phyloP scores from a whole-genome alignment of 23 red algal genomes.

The Gracilariopsis chorda region DNA sequence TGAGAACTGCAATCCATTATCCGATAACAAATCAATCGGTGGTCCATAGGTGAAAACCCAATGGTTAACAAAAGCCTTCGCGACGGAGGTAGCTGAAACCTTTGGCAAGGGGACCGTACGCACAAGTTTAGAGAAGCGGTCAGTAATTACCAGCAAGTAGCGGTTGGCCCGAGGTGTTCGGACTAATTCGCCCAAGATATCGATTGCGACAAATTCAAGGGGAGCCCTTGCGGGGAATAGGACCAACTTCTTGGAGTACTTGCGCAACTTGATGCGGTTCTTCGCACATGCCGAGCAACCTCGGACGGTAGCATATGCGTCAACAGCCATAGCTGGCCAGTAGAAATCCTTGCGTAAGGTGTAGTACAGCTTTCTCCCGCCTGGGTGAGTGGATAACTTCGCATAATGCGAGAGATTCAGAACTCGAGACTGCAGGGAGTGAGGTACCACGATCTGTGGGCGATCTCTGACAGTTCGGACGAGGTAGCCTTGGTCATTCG shows the following conservation, averaged over 20 bases:
- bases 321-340: conserved; percentile 12
- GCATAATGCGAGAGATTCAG: conserved; percentile 17
- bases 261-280: background rate
- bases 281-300: background rate
- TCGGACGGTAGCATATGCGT: background rate
- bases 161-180: too few relatives aligned
- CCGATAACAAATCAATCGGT: too few relatives aligned
- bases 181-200: too few relatives aligned
- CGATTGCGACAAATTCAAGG: too few relatives aligned
- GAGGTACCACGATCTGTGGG: background rate
- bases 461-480: too few relatives aligned
- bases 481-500: too few relatives aligned
- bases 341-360: background rate
- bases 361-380: background rate
- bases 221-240: background rate
- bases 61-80: background rate
- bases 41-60: background rate
- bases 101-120: background rate
- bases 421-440: background rate
- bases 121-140: too few relatives aligned
- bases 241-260: background rate
- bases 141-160: too few relatives aligned
- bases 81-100: background rate
- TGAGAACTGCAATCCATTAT: too few relatives aligned
- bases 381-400: background rate